These are phyloP conservation scores for Harringtonia lauricola DNA, from an alignment of 2,329 filamentous ascomycete species.

Conservation along the genomic window DNA sequence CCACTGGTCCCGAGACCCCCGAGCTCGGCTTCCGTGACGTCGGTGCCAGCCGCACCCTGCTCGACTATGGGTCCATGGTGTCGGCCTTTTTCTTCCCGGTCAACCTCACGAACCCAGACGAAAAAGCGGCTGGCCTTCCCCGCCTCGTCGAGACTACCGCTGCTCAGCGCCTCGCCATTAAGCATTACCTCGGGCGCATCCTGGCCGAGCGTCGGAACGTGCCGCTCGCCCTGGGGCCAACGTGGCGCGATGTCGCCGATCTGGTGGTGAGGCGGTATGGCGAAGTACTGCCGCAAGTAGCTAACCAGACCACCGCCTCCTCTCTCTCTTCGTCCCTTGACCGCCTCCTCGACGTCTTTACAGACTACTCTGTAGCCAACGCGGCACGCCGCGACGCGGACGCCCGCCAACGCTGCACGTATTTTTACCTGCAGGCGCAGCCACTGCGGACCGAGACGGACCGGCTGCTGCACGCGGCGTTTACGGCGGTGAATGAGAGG, in stretches of 20 bases:
- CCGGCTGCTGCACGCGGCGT: slow-evolving; percentile 3
- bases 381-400: background rate
- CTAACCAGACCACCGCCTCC: background rate
- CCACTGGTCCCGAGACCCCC: background rate
- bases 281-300: background rate
- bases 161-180: background rate
- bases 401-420: background rate
- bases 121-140: background rate
- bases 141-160: background rate
- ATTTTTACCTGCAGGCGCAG: background rate
- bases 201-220: background rate
- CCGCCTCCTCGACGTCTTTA: background rate
- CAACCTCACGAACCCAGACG: slow-evolving; percentile 4
- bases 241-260: slow-evolving; percentile 4
- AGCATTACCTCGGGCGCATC: background rate
- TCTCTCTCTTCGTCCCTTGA: background rate
- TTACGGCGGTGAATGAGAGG: background rate
- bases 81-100: slow-evolving; percentile 3
- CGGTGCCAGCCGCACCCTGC: background rate
- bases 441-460: background rate
- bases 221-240: background rate
- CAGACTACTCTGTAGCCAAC: background rate
- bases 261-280: slow-evolving; percentile 2
- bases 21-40: background rate
- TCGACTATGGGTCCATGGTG: slow-evolving; percentile 1